Base-by-base conservation (phyloP, 352 stramenopile genomes). In the Globisporangium megalacanthum region DNA sequence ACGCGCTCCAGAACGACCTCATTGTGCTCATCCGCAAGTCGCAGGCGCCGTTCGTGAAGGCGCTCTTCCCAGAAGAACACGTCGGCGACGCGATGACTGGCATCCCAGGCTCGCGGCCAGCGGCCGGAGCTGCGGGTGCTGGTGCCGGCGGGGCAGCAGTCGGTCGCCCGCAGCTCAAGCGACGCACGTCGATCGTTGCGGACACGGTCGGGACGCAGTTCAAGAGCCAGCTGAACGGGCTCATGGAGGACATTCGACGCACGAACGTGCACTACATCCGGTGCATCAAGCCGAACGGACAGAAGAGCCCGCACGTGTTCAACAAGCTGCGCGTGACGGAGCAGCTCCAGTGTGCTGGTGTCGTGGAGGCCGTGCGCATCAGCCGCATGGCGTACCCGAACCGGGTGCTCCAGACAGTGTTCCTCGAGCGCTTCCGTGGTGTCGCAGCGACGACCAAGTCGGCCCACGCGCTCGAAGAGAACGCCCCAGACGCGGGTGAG, bases 241-340 rank as follows among this genome's bases (percentile, higher is more conserved):
- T 99, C 47, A 97, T 99, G 65, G 88, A 79, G n/a, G 97, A 91
- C 36, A 94, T 99, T 33, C 90, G 98, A 62, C 75, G 75, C 6
- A 99, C 95, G 0, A 88, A 97, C 54, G 95, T 98, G 15, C 97
- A 99, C 66, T 99, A 99, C 65, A 95, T 99, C 49, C 87, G 97
- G 42, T 99, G 97, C 73, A 98, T 99, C 58, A 99, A 99, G 79
- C 97, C 97, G 0, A 99, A 99, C 74, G 88, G 97, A 68, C 88
- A 96, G 33, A 97, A 99, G 67, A 97, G 97, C 64, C 56, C 85
- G 8, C 73, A 60, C 0, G 68, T 55, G n/a, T 91, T 99, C 77
- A 93, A 97, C 48, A 72, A 97, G 41, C 73, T 86, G 22, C 92
- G 97, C 76, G 85, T 98, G 4, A 93, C 98, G 3, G 93, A 98